Conservation (phyloP, 768 basidiomycete species). For the Favolaschia claudopus region DNA sequence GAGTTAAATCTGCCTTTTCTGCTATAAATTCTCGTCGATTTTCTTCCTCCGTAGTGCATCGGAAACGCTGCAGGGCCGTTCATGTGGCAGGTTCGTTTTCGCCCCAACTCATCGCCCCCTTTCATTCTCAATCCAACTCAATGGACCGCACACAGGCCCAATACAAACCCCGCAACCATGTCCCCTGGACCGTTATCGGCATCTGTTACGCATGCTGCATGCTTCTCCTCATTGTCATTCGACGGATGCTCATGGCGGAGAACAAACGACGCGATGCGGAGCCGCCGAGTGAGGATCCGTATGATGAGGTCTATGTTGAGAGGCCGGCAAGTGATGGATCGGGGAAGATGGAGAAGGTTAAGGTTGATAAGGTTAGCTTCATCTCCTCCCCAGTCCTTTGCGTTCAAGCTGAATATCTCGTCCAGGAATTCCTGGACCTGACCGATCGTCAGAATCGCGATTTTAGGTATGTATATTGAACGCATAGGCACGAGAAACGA, state of each 20-base stretch:
- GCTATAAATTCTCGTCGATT: background rate
- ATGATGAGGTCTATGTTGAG: constrained; percentile 55
- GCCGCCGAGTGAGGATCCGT: constrained; percentile 41
- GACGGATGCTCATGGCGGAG: constrained; percentile 50
- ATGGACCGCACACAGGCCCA: constrained; percentile 26
- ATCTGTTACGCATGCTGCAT: constrained; percentile 55
- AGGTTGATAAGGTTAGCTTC: constrained; percentile 59
- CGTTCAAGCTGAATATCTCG: no score
- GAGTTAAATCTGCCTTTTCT: background rate
- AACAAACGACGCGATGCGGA: constrained; percentile 60
- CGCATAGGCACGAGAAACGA: no score
- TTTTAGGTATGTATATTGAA: no score
- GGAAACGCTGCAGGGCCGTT: no score
- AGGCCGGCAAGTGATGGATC: constrained; percentile 49
- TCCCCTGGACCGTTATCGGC: constrained; percentile 66
- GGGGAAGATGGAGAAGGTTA: constrained; percentile 39
- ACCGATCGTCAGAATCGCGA: no score
- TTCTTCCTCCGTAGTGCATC: background rate
- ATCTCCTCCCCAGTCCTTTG: no score
- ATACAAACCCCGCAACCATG: constrained; percentile 58
- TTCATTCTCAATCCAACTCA: no score
- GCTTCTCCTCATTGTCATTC: constrained; percentile 43
- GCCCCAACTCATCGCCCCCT: no score
- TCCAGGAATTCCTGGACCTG: no score
- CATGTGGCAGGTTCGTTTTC: no score